Base-by-base conservation (phyloP, 139 green algal genomes). In the Nannochloris sp. region DNA sequence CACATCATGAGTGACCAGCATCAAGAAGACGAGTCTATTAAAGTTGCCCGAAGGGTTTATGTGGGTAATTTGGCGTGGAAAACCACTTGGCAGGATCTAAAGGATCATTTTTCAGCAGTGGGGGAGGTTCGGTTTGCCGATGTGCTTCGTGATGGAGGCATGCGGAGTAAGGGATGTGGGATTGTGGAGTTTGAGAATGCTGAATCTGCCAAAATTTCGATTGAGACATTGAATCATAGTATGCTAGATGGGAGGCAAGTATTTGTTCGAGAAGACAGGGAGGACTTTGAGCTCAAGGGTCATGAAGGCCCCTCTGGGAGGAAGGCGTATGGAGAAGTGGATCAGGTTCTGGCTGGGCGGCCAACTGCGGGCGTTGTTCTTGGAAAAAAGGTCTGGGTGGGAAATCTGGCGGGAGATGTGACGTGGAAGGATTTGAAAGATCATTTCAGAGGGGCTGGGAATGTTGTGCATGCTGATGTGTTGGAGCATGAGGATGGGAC, bases 121-220 rank as follows among this genome's bases (percentile, higher is more conserved):
- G 80, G 78, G 2, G 44, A 19, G 21, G 57, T 81, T 29, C 44
- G 46, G 18, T 75, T 58, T 53, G 69, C 65, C 11, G 68, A 81
- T 34, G 64, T 87, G 24, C 53, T 77, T 44, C 58, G 59, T 1
- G 73, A 76, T 31, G 59, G 16, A 19, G 70, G 65, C 2, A 51
- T 34, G 29, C 59, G 67, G 37, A 72, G 44, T 31, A 82, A 80
- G 76, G 84, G 84, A 5, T 90, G 82, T 66, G 82, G 83, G 34
- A 79, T 90, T 4, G 82, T 92, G n/a, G 85, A 94, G 71, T 94
- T 88, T 66, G 82, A 86, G 61, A 78, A 69, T 0, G 34, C 78
- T 5, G 78, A 87, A 16, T 69, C 83, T 51, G 85, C 87, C 2
- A 67, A 73, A 7, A 57, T 37, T 1, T 83, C 85, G n/a, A 90